phyloP scores from a whole-genome alignment of 805 yeast genomes.

The Candida alai region DNA sequence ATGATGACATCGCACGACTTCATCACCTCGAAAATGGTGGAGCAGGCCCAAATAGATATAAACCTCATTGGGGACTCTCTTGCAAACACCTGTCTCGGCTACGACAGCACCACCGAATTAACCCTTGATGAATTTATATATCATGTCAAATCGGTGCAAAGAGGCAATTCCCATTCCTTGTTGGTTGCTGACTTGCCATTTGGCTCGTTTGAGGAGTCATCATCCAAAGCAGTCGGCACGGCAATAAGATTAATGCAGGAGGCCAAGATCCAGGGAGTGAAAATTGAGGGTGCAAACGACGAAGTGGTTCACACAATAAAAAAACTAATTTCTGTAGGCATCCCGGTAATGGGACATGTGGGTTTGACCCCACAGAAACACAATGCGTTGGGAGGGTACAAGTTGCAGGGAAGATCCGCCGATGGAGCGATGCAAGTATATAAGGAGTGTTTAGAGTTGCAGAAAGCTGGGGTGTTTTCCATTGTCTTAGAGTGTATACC shows the following conservation, averaged over 20 bases:
- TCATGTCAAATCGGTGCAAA: constrained; percentile 68
- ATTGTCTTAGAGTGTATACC: constrained; percentile 87
- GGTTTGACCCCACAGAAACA: constrained; percentile 91
- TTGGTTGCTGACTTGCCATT: constrained; percentile 85
- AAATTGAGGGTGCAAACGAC: constrained; percentile 77
- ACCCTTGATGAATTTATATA: constrained; percentile 76
- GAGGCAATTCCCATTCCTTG: constrained; percentile 66
- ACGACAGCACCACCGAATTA: constrained; percentile 68
- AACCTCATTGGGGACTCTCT: constrained; percentile 87
- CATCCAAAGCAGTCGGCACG: constrained; percentile 58
- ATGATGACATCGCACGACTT: constrained; percentile 85
- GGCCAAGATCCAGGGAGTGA: constrained; percentile 67
- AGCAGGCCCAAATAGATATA: constrained; percentile 62
- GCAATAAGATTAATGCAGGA: constrained; percentile 51
- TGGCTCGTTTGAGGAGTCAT: constrained; percentile 72
- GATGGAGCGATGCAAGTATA: constrained; percentile 53
- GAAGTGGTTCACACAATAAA: constrained; percentile 48
- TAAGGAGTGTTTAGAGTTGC: constrained; percentile 65
- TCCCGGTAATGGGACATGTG: constrained; percentile 87
- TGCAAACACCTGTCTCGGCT: constrained; percentile 89
- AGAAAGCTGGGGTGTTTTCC: constrained; percentile 72
- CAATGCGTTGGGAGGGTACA: constrained; percentile 78
- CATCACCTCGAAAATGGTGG: constrained; percentile 70
- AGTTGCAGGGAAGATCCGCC: constrained; percentile 70
- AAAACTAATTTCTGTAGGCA: constrained; percentile 62